Conservation (phyloP, 441 rosid species). For the Iberis amara region DNA sequence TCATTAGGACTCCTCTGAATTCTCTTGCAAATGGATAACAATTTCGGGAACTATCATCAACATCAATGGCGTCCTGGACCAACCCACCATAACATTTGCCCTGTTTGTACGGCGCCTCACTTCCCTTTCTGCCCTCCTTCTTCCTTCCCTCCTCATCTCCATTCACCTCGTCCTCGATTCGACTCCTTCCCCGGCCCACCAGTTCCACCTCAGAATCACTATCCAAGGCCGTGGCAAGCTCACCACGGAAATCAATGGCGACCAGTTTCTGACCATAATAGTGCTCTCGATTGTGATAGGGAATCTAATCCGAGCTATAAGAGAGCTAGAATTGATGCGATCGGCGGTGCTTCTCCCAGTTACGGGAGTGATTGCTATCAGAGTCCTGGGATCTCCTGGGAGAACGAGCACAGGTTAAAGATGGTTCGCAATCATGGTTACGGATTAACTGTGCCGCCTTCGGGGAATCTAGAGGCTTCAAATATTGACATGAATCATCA, state of each 20-base stretch:
- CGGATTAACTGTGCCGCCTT: constrained; percentile 22
- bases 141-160: constrained; percentile 31
- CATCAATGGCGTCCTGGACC: constrained; percentile 65
- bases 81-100: constrained; percentile 46
- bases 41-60: constrained; percentile 31
- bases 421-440: constrained; percentile 74
- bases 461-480: constrained; percentile 30
- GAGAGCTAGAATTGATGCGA: constrained; percentile 63
- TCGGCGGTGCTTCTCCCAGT: constrained; percentile 27
- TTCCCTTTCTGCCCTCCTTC: constrained; percentile 68
- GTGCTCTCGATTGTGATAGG: constrained; percentile 25
- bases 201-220: constrained; percentile 26
- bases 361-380: constrained; percentile 18
- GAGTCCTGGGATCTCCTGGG: constrained; percentile 30
- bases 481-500: constrained; percentile 23
- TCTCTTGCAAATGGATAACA: constrained; percentile 20
- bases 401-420: constrained; percentile 72
- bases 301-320: constrained; percentile 55
- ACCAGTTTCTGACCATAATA: constrained; percentile 18
- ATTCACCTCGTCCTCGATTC: constrained; percentile 38
- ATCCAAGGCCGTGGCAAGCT: constrained; percentile 39
- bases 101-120: constrained; percentile 54
- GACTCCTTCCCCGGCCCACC: constrained; percentile 34
- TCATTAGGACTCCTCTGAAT: not conserved
- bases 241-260: constrained; percentile 30